Evolutionary conservation across 1,284 basidiomycete genomes (phyloP), one percentile per base, ranked within the genome.

Genomic region (Cryptococcus sp.): DNA sequence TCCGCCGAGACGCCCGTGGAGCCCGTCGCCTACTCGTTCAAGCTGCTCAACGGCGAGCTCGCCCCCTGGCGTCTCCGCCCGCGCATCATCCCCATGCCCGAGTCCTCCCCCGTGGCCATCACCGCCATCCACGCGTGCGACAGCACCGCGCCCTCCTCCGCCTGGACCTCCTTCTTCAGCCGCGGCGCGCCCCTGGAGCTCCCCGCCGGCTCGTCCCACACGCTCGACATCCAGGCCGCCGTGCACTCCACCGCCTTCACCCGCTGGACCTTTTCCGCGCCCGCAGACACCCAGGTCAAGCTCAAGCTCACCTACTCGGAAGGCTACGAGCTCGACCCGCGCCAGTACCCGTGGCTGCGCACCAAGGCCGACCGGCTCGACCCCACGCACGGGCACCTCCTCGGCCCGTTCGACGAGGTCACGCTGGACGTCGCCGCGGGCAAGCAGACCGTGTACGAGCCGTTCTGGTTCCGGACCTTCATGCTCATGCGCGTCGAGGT

Each of bases 391-490:
- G 65, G 65, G 16, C 48, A 46, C 18, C 43, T 69, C 2, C 38
- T 69, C 6, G 67, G 67, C 1, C 65, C 67, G 1, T 60, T 28
- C 28, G 67, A 69, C 55, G 58, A 62, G 42, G 56, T 69, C 11
- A 53, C 23, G 2, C 52, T 66, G 11, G 45, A 59, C 4, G n/a
- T 66, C 24, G 38, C 53, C 9, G 52, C 50, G 3, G 59, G 53
- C 16, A 38, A 57, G 12, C 43, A 24, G 18, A 39, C 38, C 3
- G 21, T 42, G 2, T 68, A 66, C 33, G 68, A 69, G 46, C 68
- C 68, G 6, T 69, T 69, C 52, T 69, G 68, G 68, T 69, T 63
- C 43, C 37, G 66, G n/a, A 67, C 68, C 0, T 68, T 69, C 52
- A 49, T 60, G 8, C 42, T 66, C 11, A 49, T 67, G 9, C 58